Conservation (phyloP, 2,329 filamentous ascomycete species). For the Ophiostoma novo-ulmi region DNA sequence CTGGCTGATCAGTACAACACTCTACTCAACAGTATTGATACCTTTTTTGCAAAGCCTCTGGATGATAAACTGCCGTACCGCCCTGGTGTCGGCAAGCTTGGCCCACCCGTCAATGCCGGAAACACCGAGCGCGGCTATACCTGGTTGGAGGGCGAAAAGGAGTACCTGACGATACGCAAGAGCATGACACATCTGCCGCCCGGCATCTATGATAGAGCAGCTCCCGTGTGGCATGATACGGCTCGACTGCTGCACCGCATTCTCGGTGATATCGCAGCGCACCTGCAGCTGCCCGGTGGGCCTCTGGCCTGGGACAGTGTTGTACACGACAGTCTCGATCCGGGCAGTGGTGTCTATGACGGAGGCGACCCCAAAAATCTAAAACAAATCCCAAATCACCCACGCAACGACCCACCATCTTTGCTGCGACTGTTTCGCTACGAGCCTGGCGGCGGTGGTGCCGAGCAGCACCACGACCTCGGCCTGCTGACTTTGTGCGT, state of each 20-base stretch:
- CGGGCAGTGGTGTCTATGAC: conserved; percentile 9
- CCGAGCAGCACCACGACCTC: conserved; percentile 29
- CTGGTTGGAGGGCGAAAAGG: conserved; percentile 27
- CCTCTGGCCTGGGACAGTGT: conserved; percentile 25
- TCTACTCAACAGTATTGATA: conserved; percentile 22
- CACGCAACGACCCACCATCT: conserved; percentile 28
- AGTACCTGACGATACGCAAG: conserved; percentile 28
- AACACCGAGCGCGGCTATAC: conserved; percentile 28
- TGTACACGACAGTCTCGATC: conserved; percentile 25
- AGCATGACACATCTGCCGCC: conserved; percentile 26
- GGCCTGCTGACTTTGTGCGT: conserved; percentile 29
- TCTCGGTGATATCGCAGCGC: conserved; percentile 26
- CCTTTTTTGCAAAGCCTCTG: conserved; percentile 25
- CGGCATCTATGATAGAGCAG: conserved; percentile 9
- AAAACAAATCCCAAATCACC: neutral
- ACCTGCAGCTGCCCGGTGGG: conserved; percentile 22
- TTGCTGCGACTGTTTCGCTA: conserved; percentile 30
- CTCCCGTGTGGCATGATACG: conserved; percentile 27
- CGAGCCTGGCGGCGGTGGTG: conserved; percentile 27
- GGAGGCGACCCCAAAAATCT: neutral
- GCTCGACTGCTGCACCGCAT: conserved; percentile 29
- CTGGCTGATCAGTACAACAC: conserved; percentile 19
- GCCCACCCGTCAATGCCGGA: conserved; percentile 20
- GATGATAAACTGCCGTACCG: conserved; percentile 23
- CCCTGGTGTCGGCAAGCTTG: conserved; percentile 15